Evolutionary conservation across 441 rosid species (phyloP), one percentile per base, ranked within the genome.

Genomic region (Rhodomyrtus psidioides): DNA sequence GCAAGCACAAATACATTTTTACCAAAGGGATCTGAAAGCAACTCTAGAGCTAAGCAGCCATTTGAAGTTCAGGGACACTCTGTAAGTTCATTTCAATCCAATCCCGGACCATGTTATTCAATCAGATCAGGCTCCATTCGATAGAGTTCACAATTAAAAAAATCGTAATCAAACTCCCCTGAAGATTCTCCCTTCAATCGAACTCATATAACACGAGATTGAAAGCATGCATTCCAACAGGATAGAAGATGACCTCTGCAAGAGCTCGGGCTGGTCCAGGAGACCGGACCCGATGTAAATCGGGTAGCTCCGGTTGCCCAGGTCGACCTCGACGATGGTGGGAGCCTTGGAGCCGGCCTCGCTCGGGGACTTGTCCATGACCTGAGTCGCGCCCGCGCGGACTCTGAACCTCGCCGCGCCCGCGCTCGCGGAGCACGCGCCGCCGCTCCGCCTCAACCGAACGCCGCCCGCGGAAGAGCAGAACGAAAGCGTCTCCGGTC

Each of bases 251-350:
- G 46, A 96, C 99, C 94, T 95, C 90, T 96, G 99, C 44, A 97
- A 95, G 85, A 96, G 93, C 19, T 94, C 90, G n/a, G 96, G 94
- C 58, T 92, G 98, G 87, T 95, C 89, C 55, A 97, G 98, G 83
- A 96, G 92, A 6, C 96, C 98, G 76, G 99, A 92, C 82, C 98
- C 99, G 60, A 95, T 96, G 84, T 96, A 95, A 85, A 96, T 96
- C 70, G 98, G 99, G 87, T 97, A 97, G 89, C 99, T 97, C 87
- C 99, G 94, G 86, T 88, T 70, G 13, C 99, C 99, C 90, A 97
- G 92, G 91, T 95, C 96, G 85, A 97, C 99, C 21, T 97, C 93
- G 53, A 97, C 99, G 84, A 93, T 83, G 2, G 97, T 94, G 82
- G 98, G 96, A 87, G 53, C 87, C 85, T 49, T 53, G 85, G 94